Percentiles rank a stretch among this genome's conserved stretches.
These are phyloP conservation scores for Backusella australiensis DNA, from an alignment of 192 early-diverging fungal species.

Conservation along the genomic window DNA sequence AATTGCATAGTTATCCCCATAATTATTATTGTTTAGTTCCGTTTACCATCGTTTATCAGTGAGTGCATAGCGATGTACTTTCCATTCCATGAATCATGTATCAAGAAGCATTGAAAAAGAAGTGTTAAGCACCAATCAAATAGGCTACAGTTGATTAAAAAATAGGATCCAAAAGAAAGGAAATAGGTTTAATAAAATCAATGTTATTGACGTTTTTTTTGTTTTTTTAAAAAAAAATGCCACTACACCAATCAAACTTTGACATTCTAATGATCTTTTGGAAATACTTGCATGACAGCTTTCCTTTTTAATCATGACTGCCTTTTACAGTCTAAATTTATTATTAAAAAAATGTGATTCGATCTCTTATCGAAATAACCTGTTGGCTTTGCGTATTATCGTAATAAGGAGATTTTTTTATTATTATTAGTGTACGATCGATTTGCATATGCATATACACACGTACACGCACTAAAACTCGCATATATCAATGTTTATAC, in stretches of 20 bases:
- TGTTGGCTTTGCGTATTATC: background rate
- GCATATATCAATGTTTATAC: too few relatives aligned
- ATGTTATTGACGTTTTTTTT: background rate
- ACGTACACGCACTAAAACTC: too few relatives aligned
- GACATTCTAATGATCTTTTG: background rate
- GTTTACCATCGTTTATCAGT: too few relatives aligned
- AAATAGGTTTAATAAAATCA: background rate
- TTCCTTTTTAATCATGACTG: background rate
- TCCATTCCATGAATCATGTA: background rate
- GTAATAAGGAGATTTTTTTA: background rate
- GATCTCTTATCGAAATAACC: background rate
- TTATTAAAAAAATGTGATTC: background rate
- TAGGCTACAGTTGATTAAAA: background rate
- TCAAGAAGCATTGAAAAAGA: background rate
- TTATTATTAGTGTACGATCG: too few relatives aligned
- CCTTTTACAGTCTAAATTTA: background rate
- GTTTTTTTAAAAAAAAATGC: background rate
- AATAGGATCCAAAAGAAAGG: background rate
- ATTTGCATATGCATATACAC: too few relatives aligned
- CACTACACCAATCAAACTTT: constrained; percentile 1
- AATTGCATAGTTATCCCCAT: background rate
- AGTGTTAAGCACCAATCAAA: background rate
- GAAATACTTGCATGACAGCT: background rate
- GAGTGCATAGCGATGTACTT: background rate
- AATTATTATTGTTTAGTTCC: background rate